Base-by-base conservation (phyloP, 345 rosid genomes). In the Nasturtium officinale region DNA sequence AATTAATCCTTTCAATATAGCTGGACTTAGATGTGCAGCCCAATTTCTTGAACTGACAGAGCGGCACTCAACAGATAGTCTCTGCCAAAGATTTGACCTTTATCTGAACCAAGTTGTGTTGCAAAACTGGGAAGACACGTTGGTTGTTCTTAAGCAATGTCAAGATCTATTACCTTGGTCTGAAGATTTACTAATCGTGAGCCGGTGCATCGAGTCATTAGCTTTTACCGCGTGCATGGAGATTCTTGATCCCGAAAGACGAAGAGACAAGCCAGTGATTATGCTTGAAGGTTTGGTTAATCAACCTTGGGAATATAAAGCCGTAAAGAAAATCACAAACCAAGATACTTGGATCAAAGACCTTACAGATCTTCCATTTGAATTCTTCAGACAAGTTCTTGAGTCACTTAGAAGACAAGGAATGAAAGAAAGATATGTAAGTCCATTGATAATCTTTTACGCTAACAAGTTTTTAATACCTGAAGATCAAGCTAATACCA, bases 181-280 rank as follows among this genome's bases (percentile, higher is more conserved):
- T 40, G 33, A 61, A 61, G 51, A 61, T 25, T 40, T 57, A 46
- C 78, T 90, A 45, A 86, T 90, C 3, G 85, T 91, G 21, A 84
- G 95, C 82, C 87, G 92, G 13, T 88, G 97, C 88, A 83, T 87
- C 0, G 89, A 90, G 50, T 90, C 92, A 37, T 72, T 90, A 15
- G 90, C 97, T 67, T 90, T 90, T 80, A 88, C 87, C 86, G 84
- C 92, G 28, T 88, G 97, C 66, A 89, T 88, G 97, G 92, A 89
- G 87, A 90, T 90, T 80, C 92, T 90, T 23, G 97, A 90, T 48
- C 95, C 92, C 0, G 97, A 87, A n/a, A 79, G 88, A 73, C 71
- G 87, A 81, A 77, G 83, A 59, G 90, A 84, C 61, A 78, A 62
- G 23, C 90, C 92, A 0, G 84, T 87, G 0, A 81, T 82, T 26